Evolutionary conservation across 1,139 yeast species (phyloP).

Genomic region (Yamadazyma sp.): DNA sequence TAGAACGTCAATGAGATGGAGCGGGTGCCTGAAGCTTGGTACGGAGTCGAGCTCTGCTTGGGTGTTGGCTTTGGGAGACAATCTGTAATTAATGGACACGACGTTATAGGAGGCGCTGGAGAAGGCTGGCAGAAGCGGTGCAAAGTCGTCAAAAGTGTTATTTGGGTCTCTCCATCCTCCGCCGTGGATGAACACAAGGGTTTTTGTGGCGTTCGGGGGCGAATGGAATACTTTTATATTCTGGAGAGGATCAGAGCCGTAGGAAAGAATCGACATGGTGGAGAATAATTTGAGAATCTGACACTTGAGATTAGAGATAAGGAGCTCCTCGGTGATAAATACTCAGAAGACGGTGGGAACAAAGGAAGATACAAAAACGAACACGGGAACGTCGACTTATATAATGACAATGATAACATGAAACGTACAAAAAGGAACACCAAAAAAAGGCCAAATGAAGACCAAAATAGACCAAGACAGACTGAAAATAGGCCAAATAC

Average conservation of each 20-base stretch:
- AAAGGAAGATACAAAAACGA: too few relatives aligned
- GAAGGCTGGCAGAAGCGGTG: constrained; percentile 22
- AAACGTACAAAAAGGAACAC: too few relatives aligned
- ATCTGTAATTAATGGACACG: constrained; percentile 63
- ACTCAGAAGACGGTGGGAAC: too few relatives aligned
- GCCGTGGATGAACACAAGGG: constrained; percentile 68
- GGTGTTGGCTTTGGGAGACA: constrained; percentile 49
- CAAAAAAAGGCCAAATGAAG: too few relatives aligned
- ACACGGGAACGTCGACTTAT: too few relatives aligned
- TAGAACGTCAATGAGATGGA: constrained; percentile 58
- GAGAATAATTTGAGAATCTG: too few relatives aligned
- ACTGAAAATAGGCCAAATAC: too few relatives aligned
- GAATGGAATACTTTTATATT: constrained; percentile 21
- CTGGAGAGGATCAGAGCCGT: constrained; percentile 28
- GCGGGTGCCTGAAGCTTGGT: constrained; percentile 49
- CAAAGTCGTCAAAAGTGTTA: constrained; percentile 60
- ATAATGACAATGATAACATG: too few relatives aligned
- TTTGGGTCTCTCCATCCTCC: constrained; percentile 85
- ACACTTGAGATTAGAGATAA: too few relatives aligned
- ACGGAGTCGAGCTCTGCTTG: constrained; percentile 10
- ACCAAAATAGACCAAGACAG: too few relatives aligned
- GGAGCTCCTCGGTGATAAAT: too few relatives aligned
- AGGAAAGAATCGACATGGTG: constrained; percentile 8
- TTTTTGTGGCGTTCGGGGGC: constrained; percentile 13
- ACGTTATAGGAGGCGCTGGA: constrained; percentile 18